A percentile compares a stretch with the other conserved stretches of the same genome.
These are phyloP conservation scores for Ophiostoma himal-ulmi DNA, from an alignment of 2,329 filamentous ascomycete genomes.

Conservation along the genomic window DNA sequence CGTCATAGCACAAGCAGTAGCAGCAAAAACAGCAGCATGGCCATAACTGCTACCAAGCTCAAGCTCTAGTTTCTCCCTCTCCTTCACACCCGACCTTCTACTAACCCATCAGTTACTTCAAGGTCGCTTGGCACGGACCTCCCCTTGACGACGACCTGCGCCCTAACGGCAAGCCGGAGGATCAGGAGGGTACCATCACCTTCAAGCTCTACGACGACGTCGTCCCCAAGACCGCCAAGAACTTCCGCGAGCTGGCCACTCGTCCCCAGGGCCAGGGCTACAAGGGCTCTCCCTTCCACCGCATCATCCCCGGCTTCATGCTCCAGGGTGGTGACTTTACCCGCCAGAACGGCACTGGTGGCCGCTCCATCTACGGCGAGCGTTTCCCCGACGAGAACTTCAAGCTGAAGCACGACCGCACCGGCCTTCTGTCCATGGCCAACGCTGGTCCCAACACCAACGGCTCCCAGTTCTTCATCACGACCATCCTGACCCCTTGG, in stretches of 20 bases:
- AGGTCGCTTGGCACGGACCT: slow-evolving; percentile 67
- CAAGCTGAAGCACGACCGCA: slow-evolving; percentile 62
- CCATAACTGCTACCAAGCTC: neutral
- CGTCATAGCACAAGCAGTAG: neutral
- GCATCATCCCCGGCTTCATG: slow-evolving; percentile 91
- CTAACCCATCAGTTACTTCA: slow-evolving; percentile 55
- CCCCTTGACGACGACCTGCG: slow-evolving; percentile 56
- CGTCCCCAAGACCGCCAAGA: slow-evolving; percentile 80
- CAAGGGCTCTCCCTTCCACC: slow-evolving; percentile 79
- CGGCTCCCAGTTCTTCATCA: slow-evolving; percentile 97
- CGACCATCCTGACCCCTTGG: slow-evolving; percentile 84
- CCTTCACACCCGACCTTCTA: neutral
- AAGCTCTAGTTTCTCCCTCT: neutral
- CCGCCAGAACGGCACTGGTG: slow-evolving; percentile 81
- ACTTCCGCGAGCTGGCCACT: slow-evolving; percentile 82
- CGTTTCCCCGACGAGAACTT: slow-evolving; percentile 97
- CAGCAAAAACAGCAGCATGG: neutral
- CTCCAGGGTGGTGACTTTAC: slow-evolving; percentile 96
- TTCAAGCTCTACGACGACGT: slow-evolving; percentile 75
- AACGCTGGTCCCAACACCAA: slow-evolving; percentile 97
- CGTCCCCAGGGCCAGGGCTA: slow-evolving; percentile 78
- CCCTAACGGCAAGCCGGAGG: slow-evolving; percentile 41
- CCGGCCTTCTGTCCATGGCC: slow-evolving; percentile 86
- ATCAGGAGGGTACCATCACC: slow-evolving; percentile 67
- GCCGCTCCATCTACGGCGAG: slow-evolving; percentile 91